Evolutionary conservation across 1,139 yeast genomes (phyloP), one percentile per base, ranked within the genome.

Genomic region (Saccharomycopsis crataegensis): DNA sequence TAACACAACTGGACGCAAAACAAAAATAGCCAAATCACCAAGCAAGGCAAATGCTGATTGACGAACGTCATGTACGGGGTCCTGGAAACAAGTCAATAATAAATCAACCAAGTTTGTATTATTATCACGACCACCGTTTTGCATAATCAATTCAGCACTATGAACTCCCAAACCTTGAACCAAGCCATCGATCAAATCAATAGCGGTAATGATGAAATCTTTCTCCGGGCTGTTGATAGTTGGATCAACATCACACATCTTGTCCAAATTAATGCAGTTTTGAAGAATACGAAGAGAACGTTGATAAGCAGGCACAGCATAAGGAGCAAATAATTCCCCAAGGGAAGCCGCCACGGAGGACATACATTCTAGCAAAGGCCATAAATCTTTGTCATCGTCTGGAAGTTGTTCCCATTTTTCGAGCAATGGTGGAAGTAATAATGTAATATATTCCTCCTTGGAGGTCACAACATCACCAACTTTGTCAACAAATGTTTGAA

Each of bases 311-410:
- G 93, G 86, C 9, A 86, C 76, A 0, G 98, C 98, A 71, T 83
- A 90, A 8, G 96, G 96, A 8, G 90, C 88, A 71, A 93, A 93
- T 34, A 79, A 70, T 59, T 86, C 89, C 31, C 96, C 93, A 57
- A 91, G 71, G 1, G 91, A 80, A 1, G 96, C 91, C 16, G 98
- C 95, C 47, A 93, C 86, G 9, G 91, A 82, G 5, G 97, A 88
- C 78, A 93, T 78, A 68, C 98, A 91, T 67, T 93, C 98, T 58
- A 93, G 72, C 59, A 93, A 74, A 9, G 97, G 96, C 93, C 97
- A 89, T 60, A 93, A 70, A 59, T 83, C 96, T 51, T 80, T 78
- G 67, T 91, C 97, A 52, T 82, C 81, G 65, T 93, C 96, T 28
- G 73, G 71, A 54, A 90, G 70, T 44, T 70, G 64, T 58, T 82